Percentiles rank a stretch among this genome's conserved stretches.
Conservation (phyloP, 1,284 basidiomycete species). For the Ceratobasidium sp. region DNA sequence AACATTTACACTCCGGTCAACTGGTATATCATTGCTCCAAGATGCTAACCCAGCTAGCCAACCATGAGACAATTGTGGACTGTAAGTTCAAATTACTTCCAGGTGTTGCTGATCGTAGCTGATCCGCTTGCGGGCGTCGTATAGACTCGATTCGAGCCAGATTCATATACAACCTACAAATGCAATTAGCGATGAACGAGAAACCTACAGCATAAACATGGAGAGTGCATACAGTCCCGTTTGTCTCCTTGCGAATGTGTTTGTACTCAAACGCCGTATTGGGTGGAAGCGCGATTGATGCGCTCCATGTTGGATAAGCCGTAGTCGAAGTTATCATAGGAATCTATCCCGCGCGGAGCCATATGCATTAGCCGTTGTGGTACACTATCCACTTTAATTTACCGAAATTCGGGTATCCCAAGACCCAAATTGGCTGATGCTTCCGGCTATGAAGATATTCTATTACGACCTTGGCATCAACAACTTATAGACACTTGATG, state of each 20-base stretch:
- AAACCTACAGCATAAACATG: too few relatives aligned
- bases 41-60: too few relatives aligned
- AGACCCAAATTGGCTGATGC: neutral
- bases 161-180: slow-evolving; percentile 6
- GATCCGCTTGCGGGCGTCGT: slow-evolving; percentile 19
- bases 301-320: slow-evolving; percentile 15
- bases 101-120: slow-evolving; percentile 13
- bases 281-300: neutral
- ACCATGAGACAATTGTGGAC: too few relatives aligned
- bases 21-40: too few relatives aligned
- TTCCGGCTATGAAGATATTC: slow-evolving; percentile 19
- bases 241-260: slow-evolving; percentile 14
- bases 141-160: slow-evolving; percentile 6
- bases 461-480: neutral
- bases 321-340: slow-evolving; percentile 21
- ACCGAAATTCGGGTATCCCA: slow-evolving; percentile 1
- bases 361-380: neutral
- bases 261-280: slow-evolving; percentile 18
- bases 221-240: slow-evolving; percentile 1
- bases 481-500: neutral
- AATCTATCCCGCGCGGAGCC: neutral
- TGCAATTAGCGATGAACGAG: neutral
- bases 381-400: neutral
- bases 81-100: slow-evolving; percentile 1
- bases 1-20: neutral